These are phyloP conservation scores for Inga laurina DNA, from an alignment of 306 rosid species.

Conservation along the genomic window DNA sequence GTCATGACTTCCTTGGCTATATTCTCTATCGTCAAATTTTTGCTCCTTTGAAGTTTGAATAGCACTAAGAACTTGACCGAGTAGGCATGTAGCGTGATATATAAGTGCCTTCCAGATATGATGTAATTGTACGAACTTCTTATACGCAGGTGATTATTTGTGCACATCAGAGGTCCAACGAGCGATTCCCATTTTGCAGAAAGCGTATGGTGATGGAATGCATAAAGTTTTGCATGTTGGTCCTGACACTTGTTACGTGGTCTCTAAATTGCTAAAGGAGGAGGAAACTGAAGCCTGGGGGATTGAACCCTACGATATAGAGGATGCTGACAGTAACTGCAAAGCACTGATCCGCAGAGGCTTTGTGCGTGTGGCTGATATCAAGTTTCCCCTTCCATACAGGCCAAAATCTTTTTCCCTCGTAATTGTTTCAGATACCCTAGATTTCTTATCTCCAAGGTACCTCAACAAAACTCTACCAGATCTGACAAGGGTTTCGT, in stretches of 20 bases:
- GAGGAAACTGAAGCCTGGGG: conserved; percentile 80
- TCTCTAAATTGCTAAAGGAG: conserved; percentile 51
- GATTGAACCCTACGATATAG: conserved; percentile 64
- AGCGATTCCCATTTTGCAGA: conserved; percentile 51
- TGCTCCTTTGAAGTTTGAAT: conserved; percentile 20
- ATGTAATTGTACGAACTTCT: neutral
- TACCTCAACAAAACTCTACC: conserved; percentile 73
- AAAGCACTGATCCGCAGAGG: conserved; percentile 55
- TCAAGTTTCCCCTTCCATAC: conserved; percentile 67
- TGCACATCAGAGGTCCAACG: conserved; percentile 54
- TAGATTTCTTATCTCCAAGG: conserved; percentile 62
- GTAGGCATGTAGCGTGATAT: conserved; percentile 1
- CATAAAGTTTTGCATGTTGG: conserved; percentile 60
- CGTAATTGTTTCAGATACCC: conserved; percentile 61
- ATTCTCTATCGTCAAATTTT: neutral
- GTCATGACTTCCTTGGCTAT: neutral
- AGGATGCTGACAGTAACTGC: conserved; percentile 58
- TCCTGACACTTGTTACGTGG: conserved; percentile 56
- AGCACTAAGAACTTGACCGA: neutral
- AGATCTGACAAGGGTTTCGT: conserved; percentile 60
- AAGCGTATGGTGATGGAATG: conserved; percentile 54
- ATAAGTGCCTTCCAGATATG: neutral
- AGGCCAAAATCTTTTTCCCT: conserved; percentile 59
- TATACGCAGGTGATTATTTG: conserved; percentile 51
- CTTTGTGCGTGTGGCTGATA: conserved; percentile 60